A percentile compares a stretch with the other conserved stretches of the same genome.
These are phyloP conservation scores for Dendrobium catenatum DNA, from an alignment of 106 monocot genomes.

Conservation along the genomic window DNA sequence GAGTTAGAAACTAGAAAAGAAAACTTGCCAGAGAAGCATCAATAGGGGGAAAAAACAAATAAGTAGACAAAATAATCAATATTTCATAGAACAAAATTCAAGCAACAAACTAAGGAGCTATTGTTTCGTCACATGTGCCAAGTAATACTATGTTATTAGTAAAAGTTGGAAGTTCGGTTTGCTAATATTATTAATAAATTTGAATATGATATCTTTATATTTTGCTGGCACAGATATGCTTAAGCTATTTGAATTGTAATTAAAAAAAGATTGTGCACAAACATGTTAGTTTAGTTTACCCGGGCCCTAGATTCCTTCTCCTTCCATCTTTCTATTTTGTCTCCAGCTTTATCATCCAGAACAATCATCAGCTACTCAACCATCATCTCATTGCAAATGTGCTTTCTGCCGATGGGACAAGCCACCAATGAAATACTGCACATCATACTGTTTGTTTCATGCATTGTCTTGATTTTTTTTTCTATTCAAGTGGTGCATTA, in stretches of 20 bases:
- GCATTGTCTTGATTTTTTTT: neutral
- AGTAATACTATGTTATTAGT: neutral
- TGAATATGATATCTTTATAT: too few relatives aligned
- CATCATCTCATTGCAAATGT: neutral
- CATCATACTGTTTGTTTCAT: neutral
- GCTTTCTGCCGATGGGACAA: neutral
- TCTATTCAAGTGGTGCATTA: neutral
- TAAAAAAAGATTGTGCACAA: neutral
- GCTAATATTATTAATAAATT: too few relatives aligned
- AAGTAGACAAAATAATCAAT: neutral
- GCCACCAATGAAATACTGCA: neutral
- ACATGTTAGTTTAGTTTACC: neutral
- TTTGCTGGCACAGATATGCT: neutral
- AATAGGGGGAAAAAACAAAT: neutral
- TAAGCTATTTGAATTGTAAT: neutral
- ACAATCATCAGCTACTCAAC: neutral
- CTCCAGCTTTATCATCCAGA: neutral
- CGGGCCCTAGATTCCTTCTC: neutral
- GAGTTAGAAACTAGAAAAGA: conserved; percentile 23
- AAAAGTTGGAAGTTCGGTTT: neutral
- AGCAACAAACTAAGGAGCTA: neutral
- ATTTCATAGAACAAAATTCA: neutral
- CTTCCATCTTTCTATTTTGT: neutral
- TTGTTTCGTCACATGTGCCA: neutral
- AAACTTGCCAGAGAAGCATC: neutral